phyloP scores from a whole-genome alignment of 768 basidiomycete species.

The Lentinula aciculospora region DNA sequence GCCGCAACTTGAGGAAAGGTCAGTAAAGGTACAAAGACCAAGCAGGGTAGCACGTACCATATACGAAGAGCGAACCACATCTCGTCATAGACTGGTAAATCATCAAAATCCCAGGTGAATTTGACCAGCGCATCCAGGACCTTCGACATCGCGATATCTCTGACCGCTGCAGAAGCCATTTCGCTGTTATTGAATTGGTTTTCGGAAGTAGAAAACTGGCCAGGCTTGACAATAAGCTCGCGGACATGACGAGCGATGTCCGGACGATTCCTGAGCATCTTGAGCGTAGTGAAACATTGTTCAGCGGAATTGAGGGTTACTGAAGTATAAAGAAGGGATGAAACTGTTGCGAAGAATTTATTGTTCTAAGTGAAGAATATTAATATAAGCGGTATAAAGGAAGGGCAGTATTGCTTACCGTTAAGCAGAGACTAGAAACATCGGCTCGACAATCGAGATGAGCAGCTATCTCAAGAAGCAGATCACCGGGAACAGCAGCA shows the following conservation, averaged over 20 bases:
- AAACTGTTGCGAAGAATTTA: slow-evolving; percentile 43
- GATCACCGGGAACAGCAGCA: slow-evolving; percentile 43
- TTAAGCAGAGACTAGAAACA: slow-evolving; percentile 52
- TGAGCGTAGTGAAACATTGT: slow-evolving; percentile 60
- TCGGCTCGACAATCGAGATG: slow-evolving; percentile 49
- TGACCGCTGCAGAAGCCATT: slow-evolving; percentile 46
- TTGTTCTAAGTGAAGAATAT: slow-evolving; percentile 37
- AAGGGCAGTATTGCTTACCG: slow-evolving; percentile 34
- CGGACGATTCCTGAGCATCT: slow-evolving; percentile 52
- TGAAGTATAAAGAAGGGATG: slow-evolving; percentile 53
- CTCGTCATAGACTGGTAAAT: slow-evolving; percentile 59
- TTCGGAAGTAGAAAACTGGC: slow-evolving; percentile 11
- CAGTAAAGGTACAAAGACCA: slow-evolving; percentile 5
- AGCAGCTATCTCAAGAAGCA: slow-evolving; percentile 61
- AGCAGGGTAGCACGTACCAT: slow-evolving; percentile 36
- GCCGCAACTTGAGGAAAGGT: slow-evolving; percentile 45
- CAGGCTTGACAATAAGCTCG: slow-evolving; percentile 46
- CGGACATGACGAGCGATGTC: slow-evolving; percentile 66
- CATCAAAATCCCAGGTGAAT: slow-evolving; percentile 72
- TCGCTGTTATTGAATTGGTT: slow-evolving; percentile 21
- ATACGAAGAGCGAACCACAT: slow-evolving; percentile 75
- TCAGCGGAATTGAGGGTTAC: slow-evolving; percentile 48
- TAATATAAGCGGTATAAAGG: background rate
- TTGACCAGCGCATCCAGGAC: slow-evolving; percentile 57
- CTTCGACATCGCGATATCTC: slow-evolving; percentile 38